phyloP scores from a whole-genome alignment of 768 basidiomycete species.

The Cubamyces sp. region DNA sequence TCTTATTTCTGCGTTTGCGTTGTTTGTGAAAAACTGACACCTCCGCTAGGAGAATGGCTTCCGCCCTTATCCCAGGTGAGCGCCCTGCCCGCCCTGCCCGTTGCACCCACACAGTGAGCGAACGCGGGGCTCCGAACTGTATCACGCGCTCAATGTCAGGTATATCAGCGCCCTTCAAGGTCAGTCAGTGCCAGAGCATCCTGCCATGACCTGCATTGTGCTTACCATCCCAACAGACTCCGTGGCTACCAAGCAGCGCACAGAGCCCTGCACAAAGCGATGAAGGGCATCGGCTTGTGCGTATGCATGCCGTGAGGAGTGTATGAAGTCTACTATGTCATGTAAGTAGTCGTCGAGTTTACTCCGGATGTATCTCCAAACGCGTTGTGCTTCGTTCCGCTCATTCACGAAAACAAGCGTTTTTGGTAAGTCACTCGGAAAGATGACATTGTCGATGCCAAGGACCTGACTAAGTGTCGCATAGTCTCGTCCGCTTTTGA shows the following conservation, averaged over 20 bases:
- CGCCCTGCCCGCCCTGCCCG: constrained; percentile 25
- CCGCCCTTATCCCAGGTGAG: neutral
- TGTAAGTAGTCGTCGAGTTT: neutral
- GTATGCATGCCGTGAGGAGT: neutral
- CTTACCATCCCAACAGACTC: neutral
- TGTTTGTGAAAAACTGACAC: neutral
- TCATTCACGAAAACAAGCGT: constrained; percentile 4
- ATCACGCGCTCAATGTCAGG: constrained; percentile 41
- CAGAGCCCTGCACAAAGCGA: neutral
- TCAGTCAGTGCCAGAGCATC: neutral
- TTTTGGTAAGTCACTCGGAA: neutral
- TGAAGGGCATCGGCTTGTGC: neutral
- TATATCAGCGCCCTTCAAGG: constrained; percentile 26
- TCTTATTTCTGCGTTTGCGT: no score
- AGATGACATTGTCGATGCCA: neutral
- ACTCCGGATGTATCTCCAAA: neutral
- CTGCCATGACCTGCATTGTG: neutral
- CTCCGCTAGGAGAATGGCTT: neutral
- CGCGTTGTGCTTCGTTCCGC: neutral
- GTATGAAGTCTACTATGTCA: neutral
- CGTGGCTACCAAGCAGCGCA: neutral
- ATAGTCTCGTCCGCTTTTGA: neutral
- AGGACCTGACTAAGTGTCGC: neutral
- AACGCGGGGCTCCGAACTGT: constrained; percentile 40
- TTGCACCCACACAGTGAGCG: constrained; percentile 41